Evolutionary conservation across 1,139 yeast genomes (phyloP).

Genomic region (Yamadazyma taylorii): DNA sequence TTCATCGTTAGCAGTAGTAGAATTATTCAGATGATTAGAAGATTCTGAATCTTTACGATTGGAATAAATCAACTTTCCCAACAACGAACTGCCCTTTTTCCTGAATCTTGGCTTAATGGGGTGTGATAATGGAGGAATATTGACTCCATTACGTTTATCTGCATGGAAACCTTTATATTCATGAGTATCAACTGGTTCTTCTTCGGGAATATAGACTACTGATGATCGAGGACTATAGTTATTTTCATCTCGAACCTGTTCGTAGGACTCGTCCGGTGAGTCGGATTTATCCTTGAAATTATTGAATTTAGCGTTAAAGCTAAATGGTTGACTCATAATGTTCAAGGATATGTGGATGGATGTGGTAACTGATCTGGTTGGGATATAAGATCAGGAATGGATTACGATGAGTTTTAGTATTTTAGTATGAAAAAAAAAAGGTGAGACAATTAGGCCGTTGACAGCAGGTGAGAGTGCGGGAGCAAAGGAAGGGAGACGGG

Average conservation of each 20-base stretch:
- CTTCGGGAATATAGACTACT: slow-evolving; percentile 20
- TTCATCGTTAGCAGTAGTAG: neutral
- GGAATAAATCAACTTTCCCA: slow-evolving; percentile 50
- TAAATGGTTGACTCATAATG: slow-evolving; percentile 11
- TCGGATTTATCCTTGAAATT: slow-evolving; percentile 10
- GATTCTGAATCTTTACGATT: slow-evolving; percentile 38
- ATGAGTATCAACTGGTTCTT: neutral
- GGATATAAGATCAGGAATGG: no score
- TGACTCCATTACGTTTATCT: slow-evolving; percentile 30
- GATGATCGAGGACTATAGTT: slow-evolving; percentile 30
- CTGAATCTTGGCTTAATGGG: slow-evolving; percentile 52
- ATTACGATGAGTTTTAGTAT: no score
- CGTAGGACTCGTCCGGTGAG: neutral
- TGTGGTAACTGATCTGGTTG: no score
- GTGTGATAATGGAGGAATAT: slow-evolving; percentile 50
- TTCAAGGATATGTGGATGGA: no score
- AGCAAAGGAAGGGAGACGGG: no score
- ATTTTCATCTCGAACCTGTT: slow-evolving; percentile 9
- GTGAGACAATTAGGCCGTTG: no score
- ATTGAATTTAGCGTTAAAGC: slow-evolving; percentile 14
- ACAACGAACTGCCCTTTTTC: slow-evolving; percentile 42
- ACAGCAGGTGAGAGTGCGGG: no score
- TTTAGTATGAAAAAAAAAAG: no score
- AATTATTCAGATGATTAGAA: slow-evolving; percentile 3
- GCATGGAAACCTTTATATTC: slow-evolving; percentile 52